Conservation (phyloP, 768 basidiomycete species). For the Termitomyces sp. region DNA sequence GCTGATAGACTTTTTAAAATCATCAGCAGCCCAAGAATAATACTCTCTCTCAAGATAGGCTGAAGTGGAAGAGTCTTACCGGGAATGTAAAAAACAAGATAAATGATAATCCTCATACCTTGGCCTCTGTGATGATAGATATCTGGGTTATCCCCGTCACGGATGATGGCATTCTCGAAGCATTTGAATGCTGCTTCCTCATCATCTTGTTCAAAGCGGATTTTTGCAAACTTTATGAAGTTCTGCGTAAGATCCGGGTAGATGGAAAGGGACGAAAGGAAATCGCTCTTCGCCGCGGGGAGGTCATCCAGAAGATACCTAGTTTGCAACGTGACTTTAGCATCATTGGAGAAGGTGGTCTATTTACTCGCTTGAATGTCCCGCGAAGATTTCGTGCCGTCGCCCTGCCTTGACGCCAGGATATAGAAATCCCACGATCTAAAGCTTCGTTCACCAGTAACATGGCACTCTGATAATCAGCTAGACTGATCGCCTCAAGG, state of each 20-base stretch:
- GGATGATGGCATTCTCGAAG: slow-evolving; percentile 83
- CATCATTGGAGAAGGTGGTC: not conserved
- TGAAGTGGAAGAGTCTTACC: slow-evolving; percentile 21
- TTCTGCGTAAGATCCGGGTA: slow-evolving; percentile 76
- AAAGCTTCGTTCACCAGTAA: slow-evolving; percentile 81
- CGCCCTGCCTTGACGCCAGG: slow-evolving; percentile 69
- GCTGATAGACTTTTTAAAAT: slow-evolving; percentile 87
- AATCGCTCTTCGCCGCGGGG: slow-evolving; percentile 74
- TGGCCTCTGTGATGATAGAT: slow-evolving; percentile 99
- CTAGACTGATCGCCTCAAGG: slow-evolving; percentile 76
- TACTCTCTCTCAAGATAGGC: slow-evolving; percentile 87
- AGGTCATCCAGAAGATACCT: slow-evolving; percentile 90
- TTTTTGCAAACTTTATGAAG: slow-evolving; percentile 93
- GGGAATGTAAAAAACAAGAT: not conserved
- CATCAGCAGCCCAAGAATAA: slow-evolving; percentile 77
- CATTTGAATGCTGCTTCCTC: slow-evolving; percentile 79
- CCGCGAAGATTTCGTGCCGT: slow-evolving; percentile 91
- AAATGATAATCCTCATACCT: slow-evolving; percentile 41
- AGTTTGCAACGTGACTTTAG: not conserved
- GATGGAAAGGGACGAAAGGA: slow-evolving; percentile 71
- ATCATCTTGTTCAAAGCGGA: slow-evolving; percentile 92
- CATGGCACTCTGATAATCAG: slow-evolving; percentile 80
- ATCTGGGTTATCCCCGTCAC: slow-evolving; percentile 84
- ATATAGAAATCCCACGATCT: slow-evolving; percentile 67
- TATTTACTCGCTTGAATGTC: slow-evolving; percentile 78